A percentile compares a stretch with the other conserved stretches of the same genome.
phyloP scores from a whole-genome alignment of 2,329 filamentous ascomycete genomes.

The Sporothrix schenckii region DNA sequence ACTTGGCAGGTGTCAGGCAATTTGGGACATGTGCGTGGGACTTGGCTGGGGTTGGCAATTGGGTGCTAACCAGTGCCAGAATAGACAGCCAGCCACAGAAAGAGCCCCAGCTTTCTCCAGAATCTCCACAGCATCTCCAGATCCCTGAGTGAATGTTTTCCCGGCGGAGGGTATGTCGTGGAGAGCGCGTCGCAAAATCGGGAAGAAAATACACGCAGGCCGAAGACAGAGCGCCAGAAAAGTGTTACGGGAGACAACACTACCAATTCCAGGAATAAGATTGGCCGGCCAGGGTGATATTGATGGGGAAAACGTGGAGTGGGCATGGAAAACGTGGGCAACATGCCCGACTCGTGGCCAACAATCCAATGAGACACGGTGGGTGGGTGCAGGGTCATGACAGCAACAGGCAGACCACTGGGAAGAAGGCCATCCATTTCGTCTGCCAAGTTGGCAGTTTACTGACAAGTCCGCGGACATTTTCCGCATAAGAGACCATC shows the following conservation, averaged over 20 bases:
- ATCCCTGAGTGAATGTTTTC: conserved; percentile 5
- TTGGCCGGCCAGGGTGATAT: conserved; percentile 22
- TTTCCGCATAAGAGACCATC: not conserved
- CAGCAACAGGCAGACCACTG: not conserved
- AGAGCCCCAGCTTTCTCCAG: too few relatives aligned
- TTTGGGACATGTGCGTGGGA: too few relatives aligned
- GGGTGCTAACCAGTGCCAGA: not conserved
- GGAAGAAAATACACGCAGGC: not conserved
- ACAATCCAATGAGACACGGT: not conserved
- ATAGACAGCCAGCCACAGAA: not conserved
- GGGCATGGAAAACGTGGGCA: not conserved
- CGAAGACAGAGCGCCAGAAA: not conserved
- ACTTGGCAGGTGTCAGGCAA: too few relatives aligned
- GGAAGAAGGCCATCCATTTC: not conserved
- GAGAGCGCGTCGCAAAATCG: not conserved
- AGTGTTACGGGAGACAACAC: not conserved
- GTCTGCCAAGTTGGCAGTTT: not conserved
- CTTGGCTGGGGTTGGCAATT: not conserved
- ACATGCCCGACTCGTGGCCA: not conserved
- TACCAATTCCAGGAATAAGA: not conserved
- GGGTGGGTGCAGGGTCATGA: too few relatives aligned
- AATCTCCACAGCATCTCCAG: not conserved
- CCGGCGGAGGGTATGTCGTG: not conserved
- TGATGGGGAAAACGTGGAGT: not conserved
- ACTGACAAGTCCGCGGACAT: not conserved